phyloP scores from a whole-genome alignment of 192 early-diverging fungal genomes.

The Coemansia reversa region DNA sequence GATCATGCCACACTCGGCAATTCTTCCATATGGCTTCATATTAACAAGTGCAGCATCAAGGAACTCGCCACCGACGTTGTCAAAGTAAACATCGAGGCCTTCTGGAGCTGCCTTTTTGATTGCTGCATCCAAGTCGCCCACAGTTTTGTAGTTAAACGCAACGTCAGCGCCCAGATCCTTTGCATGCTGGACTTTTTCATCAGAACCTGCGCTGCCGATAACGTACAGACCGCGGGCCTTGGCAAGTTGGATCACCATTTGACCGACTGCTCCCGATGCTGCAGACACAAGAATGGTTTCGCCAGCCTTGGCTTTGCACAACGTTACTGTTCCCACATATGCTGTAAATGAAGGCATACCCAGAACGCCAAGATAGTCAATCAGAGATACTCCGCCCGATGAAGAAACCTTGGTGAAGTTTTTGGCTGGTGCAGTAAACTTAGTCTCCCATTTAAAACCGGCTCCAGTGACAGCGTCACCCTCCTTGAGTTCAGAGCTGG shows the following conservation, averaged over 20 bases:
- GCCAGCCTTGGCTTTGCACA: constrained; percentile 73
- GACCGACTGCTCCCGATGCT: constrained; percentile 79
- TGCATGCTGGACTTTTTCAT: constrained; percentile 78
- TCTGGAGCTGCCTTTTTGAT: constrained; percentile 67
- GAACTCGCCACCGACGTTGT: constrained; percentile 79
- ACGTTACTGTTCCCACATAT: constrained; percentile 61
- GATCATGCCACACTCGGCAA: constrained; percentile 74
- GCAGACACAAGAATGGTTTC: constrained; percentile 83
- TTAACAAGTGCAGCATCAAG: constrained; percentile 68
- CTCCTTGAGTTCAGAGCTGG: constrained; percentile 55
- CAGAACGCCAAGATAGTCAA: constrained; percentile 54
- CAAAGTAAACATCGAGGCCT: constrained; percentile 88
- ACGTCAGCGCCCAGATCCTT: constrained; percentile 73
- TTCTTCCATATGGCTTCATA: constrained; percentile 65
- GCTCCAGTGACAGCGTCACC: constrained; percentile 67
- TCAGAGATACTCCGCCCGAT: constrained; percentile 7
- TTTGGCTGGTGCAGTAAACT: constrained; percentile 47
- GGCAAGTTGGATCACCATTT: constrained; percentile 80
- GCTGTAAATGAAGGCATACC: constrained; percentile 86
- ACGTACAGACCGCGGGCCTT: constrained; percentile 76
- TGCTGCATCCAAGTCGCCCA: constrained; percentile 41
- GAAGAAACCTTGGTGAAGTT: constrained; percentile 16
- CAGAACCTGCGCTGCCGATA: constrained; percentile 78
- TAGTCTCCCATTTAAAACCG: constrained; percentile 59
- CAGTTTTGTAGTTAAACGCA: constrained; percentile 92